Base-by-base conservation (phyloP, 2,329 filamentous ascomycete species). In the Rutstroemia sp. region DNA sequence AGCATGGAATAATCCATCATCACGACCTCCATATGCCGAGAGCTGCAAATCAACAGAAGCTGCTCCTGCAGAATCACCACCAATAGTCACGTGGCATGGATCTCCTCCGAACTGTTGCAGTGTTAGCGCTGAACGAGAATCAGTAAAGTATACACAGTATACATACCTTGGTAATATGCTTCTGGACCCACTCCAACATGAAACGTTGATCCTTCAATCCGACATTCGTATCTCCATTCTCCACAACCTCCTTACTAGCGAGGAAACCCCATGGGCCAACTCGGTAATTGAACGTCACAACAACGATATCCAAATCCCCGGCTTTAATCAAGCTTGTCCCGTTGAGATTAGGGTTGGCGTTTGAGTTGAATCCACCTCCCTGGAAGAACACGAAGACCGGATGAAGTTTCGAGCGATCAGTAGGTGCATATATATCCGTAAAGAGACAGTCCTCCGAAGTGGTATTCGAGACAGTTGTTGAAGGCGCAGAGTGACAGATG, bases 231-330 rank as follows among this genome's bases (percentile, higher is more conserved):
- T 77, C 79, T 2, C 80, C 78, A 4, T 71, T 61, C 61, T 65
- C 64, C 34, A 71, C 61, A 1, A 84, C 70, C 62, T 86, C 78
- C 16, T 78, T 72, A 55, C 82, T 75, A 1, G 81, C 80, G 12
- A 92, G 75, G 66, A 91, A 92, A 0, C 88, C 88, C 62, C 83
- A 90, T 0, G 81, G 78, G 0, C 87, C 87, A 10, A 92, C 86
- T 5, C 88, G 83, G 67, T 92, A 91, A 70, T 90, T 91, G 71
- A 89, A 79, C 9, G 77, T 84, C 2, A 92, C 85, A 0, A 89
- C 81, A 0, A 92, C 72, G 25, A 90, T 84, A 48, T 80, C 75
- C 57, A 79, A 72, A 39, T 76, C 74, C 17, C 80, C 79, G 0
- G 82, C 84, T 30, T 75, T 67, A 27, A 85, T 75, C n/a, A 91